Percentiles rank a stretch among this genome's conserved stretches.
Conservation (phyloP, 805 yeast species). For the Myxozyma lipomycoides region DNA sequence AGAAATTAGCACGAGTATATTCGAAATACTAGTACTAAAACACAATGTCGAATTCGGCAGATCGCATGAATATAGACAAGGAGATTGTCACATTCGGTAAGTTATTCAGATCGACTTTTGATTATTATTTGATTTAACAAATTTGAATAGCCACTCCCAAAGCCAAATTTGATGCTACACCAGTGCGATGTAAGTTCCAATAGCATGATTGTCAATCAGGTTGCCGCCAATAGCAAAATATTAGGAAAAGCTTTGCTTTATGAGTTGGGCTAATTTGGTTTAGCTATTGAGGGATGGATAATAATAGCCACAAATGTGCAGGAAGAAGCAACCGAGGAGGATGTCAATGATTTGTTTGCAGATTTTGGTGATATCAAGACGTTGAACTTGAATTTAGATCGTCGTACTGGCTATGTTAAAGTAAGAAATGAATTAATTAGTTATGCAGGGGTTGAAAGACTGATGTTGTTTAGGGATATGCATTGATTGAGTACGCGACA, state of each 20-base stretch:
- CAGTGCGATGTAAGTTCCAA: conserved; percentile 22
- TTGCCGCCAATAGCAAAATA: neutral
- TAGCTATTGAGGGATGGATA: conserved; percentile 47
- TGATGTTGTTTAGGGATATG: conserved; percentile 37
- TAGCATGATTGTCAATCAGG: neutral
- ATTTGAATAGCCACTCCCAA: conserved; percentile 6
- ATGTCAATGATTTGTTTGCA: conserved; percentile 41
- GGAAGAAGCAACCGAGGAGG: conserved; percentile 48
- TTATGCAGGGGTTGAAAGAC: conserved; percentile 1
- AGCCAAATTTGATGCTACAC: conserved; percentile 19
- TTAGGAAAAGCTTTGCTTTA: too few relatives aligned
- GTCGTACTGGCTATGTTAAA: conserved; percentile 44
- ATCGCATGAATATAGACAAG: conserved; percentile 25
- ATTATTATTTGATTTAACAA: neutral
- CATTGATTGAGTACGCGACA: conserved; percentile 39
- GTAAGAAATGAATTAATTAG: conserved; percentile 18
- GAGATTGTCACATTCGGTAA: conserved; percentile 1
- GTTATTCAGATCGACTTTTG: neutral
- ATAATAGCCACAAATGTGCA: conserved; percentile 42
- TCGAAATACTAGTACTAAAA: too few relatives aligned
- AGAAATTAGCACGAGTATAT: too few relatives aligned
- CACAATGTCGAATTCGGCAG: too few relatives aligned
- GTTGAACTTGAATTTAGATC: conserved; percentile 43
- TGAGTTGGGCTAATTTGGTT: too few relatives aligned
- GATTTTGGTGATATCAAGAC: conserved; percentile 42